phyloP scores from a whole-genome alignment of 139 green algal species.

The Haematococcus sp. region DNA sequence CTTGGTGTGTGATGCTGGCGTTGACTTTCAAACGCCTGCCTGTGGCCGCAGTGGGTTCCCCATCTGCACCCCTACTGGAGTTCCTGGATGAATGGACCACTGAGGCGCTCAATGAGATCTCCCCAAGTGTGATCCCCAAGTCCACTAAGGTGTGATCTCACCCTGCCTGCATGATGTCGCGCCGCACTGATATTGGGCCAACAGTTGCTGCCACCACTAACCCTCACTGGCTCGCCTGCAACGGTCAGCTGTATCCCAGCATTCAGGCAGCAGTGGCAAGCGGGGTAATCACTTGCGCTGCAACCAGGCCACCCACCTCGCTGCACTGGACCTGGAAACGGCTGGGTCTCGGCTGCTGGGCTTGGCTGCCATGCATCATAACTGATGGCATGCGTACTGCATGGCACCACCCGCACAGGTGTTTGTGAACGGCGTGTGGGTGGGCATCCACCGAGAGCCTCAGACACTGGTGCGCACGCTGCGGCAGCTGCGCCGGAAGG shows the following conservation, averaged over 20 bases:
- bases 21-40: background rate
- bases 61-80: conserved; percentile 64
- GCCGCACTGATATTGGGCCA: background rate
- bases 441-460: conserved; percentile 81
- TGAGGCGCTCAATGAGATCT: conserved; percentile 81
- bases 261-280: too few relatives aligned
- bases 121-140: conserved; percentile 62
- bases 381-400: background rate
- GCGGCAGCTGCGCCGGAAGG: conserved; percentile 66
- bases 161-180: background rate
- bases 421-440: conserved; percentile 71
- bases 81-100: conserved; percentile 82
- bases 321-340: too few relatives aligned
- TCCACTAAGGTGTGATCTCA: background rate
- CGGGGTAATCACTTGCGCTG: too few relatives aligned
- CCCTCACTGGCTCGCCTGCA: too few relatives aligned
- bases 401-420: too few relatives aligned
- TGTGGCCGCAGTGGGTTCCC: conserved; percentile 53
- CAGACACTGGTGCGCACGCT: conserved; percentile 73
- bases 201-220: too few relatives aligned
- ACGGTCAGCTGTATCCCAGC: too few relatives aligned
- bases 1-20: too few relatives aligned
- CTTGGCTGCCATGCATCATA: too few relatives aligned
- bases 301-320: too few relatives aligned
- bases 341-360: too few relatives aligned